Percentiles rank a stretch among this genome's conserved stretches.
These are phyloP conservation scores for Podospora appendiculata DNA, from an alignment of 495 filamentous ascomycete species.

Conservation along the genomic window DNA sequence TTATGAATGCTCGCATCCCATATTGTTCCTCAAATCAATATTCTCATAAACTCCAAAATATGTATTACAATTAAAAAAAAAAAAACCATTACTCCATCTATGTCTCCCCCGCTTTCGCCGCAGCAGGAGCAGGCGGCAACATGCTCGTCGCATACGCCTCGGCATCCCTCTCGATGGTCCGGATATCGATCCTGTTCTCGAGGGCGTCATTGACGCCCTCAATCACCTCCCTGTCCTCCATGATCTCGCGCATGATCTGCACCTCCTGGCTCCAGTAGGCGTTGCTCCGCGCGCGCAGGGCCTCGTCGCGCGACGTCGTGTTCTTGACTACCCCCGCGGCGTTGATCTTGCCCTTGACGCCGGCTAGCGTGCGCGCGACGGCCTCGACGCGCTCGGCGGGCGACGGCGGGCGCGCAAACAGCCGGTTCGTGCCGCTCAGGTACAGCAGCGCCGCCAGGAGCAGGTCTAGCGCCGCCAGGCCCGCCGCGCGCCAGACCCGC, in stretches of 20 bases:
- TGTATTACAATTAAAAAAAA: too few relatives aligned
- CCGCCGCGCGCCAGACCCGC: conserved; percentile 48
- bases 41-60: too few relatives aligned
- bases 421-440: conserved; percentile 67
- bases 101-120: too few relatives aligned
- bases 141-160: conserved; percentile 40
- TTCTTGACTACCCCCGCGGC: conserved; percentile 50
- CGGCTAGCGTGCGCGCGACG: conserved; percentile 27
- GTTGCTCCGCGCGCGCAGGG: conserved; percentile 33
- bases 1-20: too few relatives aligned
- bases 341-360: conserved; percentile 34
- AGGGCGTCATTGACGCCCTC: conserved; percentile 49
- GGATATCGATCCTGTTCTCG: conserved; percentile 42
- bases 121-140: neutral
- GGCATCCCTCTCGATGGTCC: conserved; percentile 41
- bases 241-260: conserved; percentile 44
- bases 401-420: conserved; percentile 34
- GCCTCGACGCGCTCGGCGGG: conserved; percentile 42
- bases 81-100: too few relatives aligned
- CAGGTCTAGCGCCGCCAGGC: conserved; percentile 53
- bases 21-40: too few relatives aligned
- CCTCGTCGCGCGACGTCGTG: conserved; percentile 45
- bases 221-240: conserved; percentile 54
- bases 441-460: conserved; percentile 58
- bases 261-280: conserved; percentile 50